Evolutionary conservation across 2,329 filamentous ascomycete species (phyloP), one percentile per base, ranked within the genome.

Genomic region (Colletotrichum spaethianum): DNA sequence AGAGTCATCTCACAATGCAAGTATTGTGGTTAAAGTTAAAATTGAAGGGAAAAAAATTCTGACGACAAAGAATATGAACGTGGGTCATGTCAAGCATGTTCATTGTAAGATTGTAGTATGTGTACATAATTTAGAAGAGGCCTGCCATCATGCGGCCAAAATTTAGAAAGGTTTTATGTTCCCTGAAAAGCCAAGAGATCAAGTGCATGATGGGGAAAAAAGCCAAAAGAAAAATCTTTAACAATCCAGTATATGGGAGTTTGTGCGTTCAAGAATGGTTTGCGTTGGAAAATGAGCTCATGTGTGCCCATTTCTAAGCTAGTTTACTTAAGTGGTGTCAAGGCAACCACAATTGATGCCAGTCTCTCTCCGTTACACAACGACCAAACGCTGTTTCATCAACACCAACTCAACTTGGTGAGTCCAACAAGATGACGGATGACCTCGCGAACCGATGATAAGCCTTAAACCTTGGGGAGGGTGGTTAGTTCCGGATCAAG

Each of bases 231-330:
- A 1, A 3, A 23, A 7, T 8, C 4, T 2, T 3, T 16, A 3
- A 6, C 11, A n/a, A 2, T 16, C 1, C 2, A 11, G 9, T 7
- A 12, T 11, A n/a, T 8, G 5, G 1, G 4, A 1, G 0, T 4
- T n/a, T n/a, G 1, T 14, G 4, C 4, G 38, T 8, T 1, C 1
- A 8, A 36, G 1, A 8, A 14, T 23, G 3, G 8, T n/a, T 26
- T 14, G 5, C 23, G 18, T 18, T 18, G 14, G 8, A 8, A 18
- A 28, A 12, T 4, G 23, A 36, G 3, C 4, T 11, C 2, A 14
- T 20, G 28, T 9, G 6, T 7, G 4, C 5, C 20, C 11, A 4
- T 23, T 38, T n/a, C 4, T 4, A 33, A 31, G 31, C 48, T 31
- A 4, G 4, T 31, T 7, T 1, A 12, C 11, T 8, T 16, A 6